Evolutionary conservation across 2,329 filamentous ascomycete species (phyloP), one percentile per base, ranked within the genome.

Genomic region (Fusarium verrucosum): DNA sequence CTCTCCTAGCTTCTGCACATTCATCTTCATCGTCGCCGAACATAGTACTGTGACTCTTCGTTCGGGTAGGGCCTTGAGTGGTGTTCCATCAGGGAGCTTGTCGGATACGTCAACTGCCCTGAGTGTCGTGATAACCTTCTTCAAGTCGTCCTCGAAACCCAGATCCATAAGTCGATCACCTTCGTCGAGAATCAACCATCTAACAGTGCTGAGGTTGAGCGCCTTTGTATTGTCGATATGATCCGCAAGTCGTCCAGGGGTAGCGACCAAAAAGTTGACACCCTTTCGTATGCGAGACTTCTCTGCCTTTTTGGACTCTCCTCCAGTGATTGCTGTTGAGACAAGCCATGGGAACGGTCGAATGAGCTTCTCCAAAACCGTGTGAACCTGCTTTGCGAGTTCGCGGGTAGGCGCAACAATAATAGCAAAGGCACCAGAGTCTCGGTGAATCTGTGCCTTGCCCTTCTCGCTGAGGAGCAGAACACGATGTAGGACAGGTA

Each of bases 161-260:
- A 98, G 85, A 74, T 99, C 95, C 94, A 99, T 97, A 74, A 99
- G 81, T n/a, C 95, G 87, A 82, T 99, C 95, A 26, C 95, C 95
- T 78, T 99, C 95, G 71, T 99, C 95, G 7, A 99, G 84, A 3
- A 99, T 89, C 22, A 99, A 80, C 95, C 95, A 99, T 58, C 94
- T 85, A 6, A 97, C 94, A 20, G 90, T 94, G 71, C 91, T 91
- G 36, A 98, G 88, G 65, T 95, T 92, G 49, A 99, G 81, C 0
- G 89, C 92, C 76, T 97, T 88, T 1, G 95, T 99, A 73, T 97
- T 92, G 69, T 96, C 90, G 43, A 99, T 80, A 77, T 99, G 95
- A 80, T 99, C 95, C 5, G 89, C 91, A 57, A 99, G 81, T 61
- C 95, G 87, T 72, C 95, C 95, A 0, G 95, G 95, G 1, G 95